phyloP scores from a whole-genome alignment of 1,284 basidiomycete species.

The Leccinum subspadiceum region DNA sequence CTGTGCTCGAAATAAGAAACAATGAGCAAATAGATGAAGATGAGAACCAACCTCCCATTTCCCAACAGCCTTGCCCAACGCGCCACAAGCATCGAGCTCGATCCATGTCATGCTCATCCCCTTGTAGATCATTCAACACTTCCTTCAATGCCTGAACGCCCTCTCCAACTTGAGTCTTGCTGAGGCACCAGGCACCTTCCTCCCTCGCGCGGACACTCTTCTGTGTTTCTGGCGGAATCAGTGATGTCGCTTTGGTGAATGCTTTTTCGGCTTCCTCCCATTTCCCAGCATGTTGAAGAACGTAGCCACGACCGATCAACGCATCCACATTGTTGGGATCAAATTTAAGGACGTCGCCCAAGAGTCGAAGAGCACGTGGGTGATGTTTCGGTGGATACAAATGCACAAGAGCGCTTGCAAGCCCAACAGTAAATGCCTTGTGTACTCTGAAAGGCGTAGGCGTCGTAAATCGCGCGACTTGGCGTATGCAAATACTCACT shows the following conservation, averaged over 20 bases:
- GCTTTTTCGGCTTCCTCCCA: conserved; percentile 71
- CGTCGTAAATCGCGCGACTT: not conserved
- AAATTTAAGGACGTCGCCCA: conserved; percentile 67
- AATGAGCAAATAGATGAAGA: not conserved
- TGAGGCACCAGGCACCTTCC: conserved; percentile 85
- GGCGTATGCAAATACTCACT: conserved; percentile 37
- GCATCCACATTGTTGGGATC: conserved; percentile 65
- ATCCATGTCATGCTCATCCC: conserved; percentile 54
- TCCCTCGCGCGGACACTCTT: conserved; percentile 72
- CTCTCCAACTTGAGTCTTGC: conserved; percentile 52
- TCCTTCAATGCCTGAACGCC: conserved; percentile 58
- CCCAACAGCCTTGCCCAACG: conserved; percentile 78
- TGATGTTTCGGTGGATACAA: conserved; percentile 92
- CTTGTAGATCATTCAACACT: conserved; percentile 53
- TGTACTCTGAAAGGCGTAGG: conserved; percentile 43
- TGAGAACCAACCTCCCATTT: conserved; percentile 58
- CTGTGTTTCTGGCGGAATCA: conserved; percentile 46
- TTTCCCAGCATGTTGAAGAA: conserved; percentile 61
- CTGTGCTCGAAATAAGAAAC: conserved; percentile 30
- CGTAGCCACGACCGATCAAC: conserved; percentile 75
- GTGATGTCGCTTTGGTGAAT: conserved; percentile 55
- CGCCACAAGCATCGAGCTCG: conserved; percentile 83
- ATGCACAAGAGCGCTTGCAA: conserved; percentile 79
- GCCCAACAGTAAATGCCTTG: conserved; percentile 60
- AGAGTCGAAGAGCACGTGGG: conserved; percentile 67